A percentile compares a stretch with the other conserved stretches of the same genome.
These are phyloP conservation scores for Tolypocladium sp. DNA, from an alignment of 2,329 filamentous ascomycete species.

Conservation along the genomic window DNA sequence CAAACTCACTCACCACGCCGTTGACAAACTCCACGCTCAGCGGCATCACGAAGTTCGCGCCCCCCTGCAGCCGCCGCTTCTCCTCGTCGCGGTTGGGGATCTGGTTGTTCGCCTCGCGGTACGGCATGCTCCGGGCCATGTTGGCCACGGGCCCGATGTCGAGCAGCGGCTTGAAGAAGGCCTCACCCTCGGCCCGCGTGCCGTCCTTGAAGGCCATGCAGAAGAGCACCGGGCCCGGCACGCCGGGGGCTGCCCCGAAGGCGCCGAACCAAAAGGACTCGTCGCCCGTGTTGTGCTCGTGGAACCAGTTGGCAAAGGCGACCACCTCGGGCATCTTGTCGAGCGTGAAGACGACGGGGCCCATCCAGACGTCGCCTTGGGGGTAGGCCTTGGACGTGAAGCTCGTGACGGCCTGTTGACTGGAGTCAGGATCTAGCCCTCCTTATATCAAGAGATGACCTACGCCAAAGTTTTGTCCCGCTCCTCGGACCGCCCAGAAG, in stretches of 20 bases:
- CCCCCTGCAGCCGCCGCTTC: constrained; percentile 26
- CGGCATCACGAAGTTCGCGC: constrained; percentile 30
- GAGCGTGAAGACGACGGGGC: constrained; percentile 14
- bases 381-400: constrained; percentile 24
- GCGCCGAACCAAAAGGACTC: constrained; percentile 10
- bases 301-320: constrained; percentile 18
- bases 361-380: constrained; percentile 21
- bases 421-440: background rate
- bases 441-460: background rate
- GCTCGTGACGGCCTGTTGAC: constrained; percentile 17
- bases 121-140: constrained; percentile 26
- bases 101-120: constrained; percentile 26
- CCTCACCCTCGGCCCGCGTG: constrained; percentile 20
- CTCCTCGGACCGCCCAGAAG: constrained; percentile 31
- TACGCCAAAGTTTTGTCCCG: constrained; percentile 32
- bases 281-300: constrained; percentile 13
- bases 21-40: constrained; percentile 18
- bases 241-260: constrained; percentile 20
- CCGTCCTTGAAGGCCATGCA: constrained; percentile 13
- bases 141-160: constrained; percentile 24
- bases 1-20: constrained; percentile 18
- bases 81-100: constrained; percentile 16
- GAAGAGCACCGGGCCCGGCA: background rate
- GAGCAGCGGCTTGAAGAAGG: constrained; percentile 24
- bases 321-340: constrained; percentile 18